Percentiles rank a stretch among this genome's conserved stretches.
Conservation (phyloP, 257 asterid species). For the Plantago major region DNA sequence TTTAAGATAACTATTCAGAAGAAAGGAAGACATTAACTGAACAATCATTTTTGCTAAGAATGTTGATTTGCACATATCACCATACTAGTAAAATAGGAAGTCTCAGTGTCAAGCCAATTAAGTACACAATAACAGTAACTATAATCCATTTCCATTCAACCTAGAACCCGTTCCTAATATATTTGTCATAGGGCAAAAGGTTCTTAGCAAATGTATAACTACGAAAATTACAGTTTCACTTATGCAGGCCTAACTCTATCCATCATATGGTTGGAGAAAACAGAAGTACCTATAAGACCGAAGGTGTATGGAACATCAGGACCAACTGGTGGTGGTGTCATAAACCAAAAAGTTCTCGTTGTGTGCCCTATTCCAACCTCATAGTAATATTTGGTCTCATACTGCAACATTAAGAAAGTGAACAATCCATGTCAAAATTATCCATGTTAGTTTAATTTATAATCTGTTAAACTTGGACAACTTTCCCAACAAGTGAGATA, state of each 20-base stretch:
- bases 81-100: too few species aligned
- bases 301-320: conserved; percentile 89
- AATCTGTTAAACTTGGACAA: too few species aligned
- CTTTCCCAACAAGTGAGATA: too few species aligned
- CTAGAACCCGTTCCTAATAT: too few species aligned
- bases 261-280: neutral
- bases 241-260: neutral
- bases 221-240: conserved; percentile 29
- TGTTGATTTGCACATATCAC: too few species aligned
- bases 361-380: conserved; percentile 53
- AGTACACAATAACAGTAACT: too few species aligned
- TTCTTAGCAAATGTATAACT: neutral
- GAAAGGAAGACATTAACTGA: too few species aligned
- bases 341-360: conserved; percentile 66
- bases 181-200: neutral
- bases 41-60: too few species aligned
- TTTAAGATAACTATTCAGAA: too few species aligned
- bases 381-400: conserved; percentile 74
- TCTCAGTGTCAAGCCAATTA: too few species aligned
- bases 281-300: conserved; percentile 70
- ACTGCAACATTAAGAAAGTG: conserved; percentile 38
- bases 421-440: neutral
- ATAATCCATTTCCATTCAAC: too few species aligned
- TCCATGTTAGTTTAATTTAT: neutral
- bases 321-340: conserved; percentile 72